Percentiles rank a stretch among this genome's conserved stretches.
phyloP scores from a whole-genome alignment of 164 flowering plant species.

The Vitis cinerea region DNA sequence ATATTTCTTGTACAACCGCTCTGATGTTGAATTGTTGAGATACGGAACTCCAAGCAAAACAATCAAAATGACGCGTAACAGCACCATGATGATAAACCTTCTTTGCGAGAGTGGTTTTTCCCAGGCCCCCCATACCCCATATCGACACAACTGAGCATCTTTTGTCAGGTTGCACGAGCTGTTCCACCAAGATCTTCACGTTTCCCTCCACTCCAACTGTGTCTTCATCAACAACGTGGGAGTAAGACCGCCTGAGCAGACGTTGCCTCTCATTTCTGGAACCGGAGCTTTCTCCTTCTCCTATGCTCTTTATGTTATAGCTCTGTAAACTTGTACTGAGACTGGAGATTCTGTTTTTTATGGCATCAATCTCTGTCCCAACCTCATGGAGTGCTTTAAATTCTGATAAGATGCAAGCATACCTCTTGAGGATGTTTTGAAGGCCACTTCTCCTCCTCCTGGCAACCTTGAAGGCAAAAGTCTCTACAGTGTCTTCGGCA shows the following conservation, averaged over 20 bases:
- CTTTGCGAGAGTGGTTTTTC: slow-evolving; percentile 28
- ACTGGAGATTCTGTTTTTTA: slow-evolving; percentile 9
- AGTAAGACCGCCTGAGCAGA: slow-evolving; percentile 5
- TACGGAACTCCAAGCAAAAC: slow-evolving; percentile 21
- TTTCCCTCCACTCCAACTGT: slow-evolving; percentile 13
- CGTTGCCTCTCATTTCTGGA: neutral
- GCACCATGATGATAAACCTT: slow-evolving; percentile 9
- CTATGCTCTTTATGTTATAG: slow-evolving; percentile 9
- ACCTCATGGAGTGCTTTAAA: neutral
- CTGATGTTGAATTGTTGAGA: slow-evolving; percentile 13
- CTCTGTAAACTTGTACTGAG: slow-evolving; percentile 3
- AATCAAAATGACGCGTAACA: slow-evolving; percentile 8
- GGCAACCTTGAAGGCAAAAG: slow-evolving; percentile 10
- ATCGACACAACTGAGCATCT: slow-evolving; percentile 10
- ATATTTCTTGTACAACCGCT: slow-evolving; percentile 10
- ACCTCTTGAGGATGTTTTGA: slow-evolving; percentile 1
- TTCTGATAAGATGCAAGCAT: neutral
- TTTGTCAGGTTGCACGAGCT: neutral
- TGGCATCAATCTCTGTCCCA: slow-evolving; percentile 7
- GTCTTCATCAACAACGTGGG: slow-evolving; percentile 7
- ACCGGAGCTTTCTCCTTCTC: neutral
- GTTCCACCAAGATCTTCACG: neutral
- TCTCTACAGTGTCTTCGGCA: slow-evolving; percentile 31
- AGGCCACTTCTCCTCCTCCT: neutral
- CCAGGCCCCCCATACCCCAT: slow-evolving; percentile 24